Conservation (phyloP, 2,329 filamentous ascomycete genomes). For the Botrytis paeoniae region DNA sequence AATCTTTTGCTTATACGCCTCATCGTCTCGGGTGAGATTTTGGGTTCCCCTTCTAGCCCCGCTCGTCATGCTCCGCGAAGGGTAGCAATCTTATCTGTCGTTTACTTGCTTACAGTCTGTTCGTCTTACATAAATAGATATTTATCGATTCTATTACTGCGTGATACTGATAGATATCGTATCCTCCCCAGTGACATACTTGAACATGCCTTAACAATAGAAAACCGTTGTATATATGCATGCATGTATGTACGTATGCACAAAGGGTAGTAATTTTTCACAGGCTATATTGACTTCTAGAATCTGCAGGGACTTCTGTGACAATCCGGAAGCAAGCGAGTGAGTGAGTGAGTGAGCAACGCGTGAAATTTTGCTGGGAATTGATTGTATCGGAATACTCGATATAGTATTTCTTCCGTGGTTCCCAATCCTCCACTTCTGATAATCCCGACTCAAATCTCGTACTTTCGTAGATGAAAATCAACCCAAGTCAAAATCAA, state of each 20-base stretch:
- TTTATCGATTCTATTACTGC: neutral
- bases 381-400: neutral
- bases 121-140: neutral
- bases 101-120: neutral
- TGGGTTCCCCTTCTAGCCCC: neutral
- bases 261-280: neutral
- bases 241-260: neutral
- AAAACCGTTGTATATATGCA: neutral
- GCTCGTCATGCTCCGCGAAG: neutral
- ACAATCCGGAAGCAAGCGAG: neutral
- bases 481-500: neutral
- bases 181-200: neutral
- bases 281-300: neutral
- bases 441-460: neutral
- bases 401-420: neutral
- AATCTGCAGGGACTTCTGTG: neutral
- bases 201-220: neutral
- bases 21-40: slow-evolving; percentile 4
- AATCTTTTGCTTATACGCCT: neutral
- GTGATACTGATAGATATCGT: neutral
- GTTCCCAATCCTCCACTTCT: neutral
- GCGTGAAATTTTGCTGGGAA: neutral
- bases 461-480: neutral
- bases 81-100: neutral
- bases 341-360: neutral